Evolutionary conservation across 2,329 filamentous ascomycete species (phyloP), one percentile per base, ranked within the genome.

Genomic region (Monosporascus sp.): DNA sequence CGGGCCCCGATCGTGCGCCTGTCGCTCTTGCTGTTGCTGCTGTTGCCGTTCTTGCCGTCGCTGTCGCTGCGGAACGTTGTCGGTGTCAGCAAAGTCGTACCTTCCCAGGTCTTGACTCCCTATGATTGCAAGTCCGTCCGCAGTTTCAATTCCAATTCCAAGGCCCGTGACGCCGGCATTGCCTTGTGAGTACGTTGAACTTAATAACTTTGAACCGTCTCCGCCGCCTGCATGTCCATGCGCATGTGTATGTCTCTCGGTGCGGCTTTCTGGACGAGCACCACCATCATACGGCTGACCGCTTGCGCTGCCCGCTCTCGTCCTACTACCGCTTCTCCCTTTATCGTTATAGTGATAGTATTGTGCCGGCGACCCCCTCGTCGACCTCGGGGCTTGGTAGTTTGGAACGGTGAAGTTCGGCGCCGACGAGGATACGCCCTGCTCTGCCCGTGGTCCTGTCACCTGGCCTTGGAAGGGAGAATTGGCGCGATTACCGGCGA

Each of bases 71-170:
- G 24, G 46, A 18, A 11, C 28, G 40, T 43, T 24, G 20, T 40
- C 15, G 31, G 3, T 20, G 51, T 52, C 47, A 48, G 49, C 46
- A 50, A 50, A 47, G 35, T 48, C 37, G 37, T 54, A 54, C 50
- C 49, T 35, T 50, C 28, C 35, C 43, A 35, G 40, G 38, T 28
- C 40, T 46, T 48, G 48, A 37, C 40, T 43, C 45, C 52, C 38
- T 7, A 20, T 41, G 38, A 41, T 18, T 11, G 18, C 18, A n/a
- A 20, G 31, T 4, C 31, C 31, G 31, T 5, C 31, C 31, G 31
- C 31, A 40, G 22, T 26, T 22, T 18, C 46, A 48, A 20, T 28
- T 37, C 46, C 31, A 48, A 48, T 37, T 9, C 38, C 38, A 41
- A 20, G 38, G 7, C 38, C 38, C 38, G 38, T 20, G 17, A 20